These are phyloP conservation scores for Aegilops bicornis DNA, from an alignment of 176 grass and related monocot species.

Conservation along the genomic window DNA sequence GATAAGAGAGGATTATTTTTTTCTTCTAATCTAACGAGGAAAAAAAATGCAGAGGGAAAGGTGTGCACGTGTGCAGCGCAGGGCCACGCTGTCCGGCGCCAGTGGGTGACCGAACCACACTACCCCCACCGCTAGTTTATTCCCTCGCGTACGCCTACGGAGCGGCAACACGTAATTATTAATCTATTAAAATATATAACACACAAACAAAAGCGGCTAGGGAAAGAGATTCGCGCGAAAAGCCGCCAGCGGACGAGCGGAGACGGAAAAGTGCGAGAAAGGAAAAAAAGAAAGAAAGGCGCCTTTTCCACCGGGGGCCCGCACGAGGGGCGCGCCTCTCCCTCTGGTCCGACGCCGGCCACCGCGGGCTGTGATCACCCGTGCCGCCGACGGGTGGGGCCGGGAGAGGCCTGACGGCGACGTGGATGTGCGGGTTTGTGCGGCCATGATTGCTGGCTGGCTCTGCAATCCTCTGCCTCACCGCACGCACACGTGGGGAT, in stretches of 20 bases:
- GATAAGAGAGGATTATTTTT: not conserved
- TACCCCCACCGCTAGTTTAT: not conserved
- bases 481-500: constrained; percentile 25
- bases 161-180: not conserved
- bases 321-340: constrained; percentile 41
- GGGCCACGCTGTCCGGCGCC: not conserved
- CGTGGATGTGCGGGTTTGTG: not conserved
- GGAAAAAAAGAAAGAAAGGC: not conserved
- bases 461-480: not conserved
- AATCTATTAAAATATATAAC: not conserved
- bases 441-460: not conserved
- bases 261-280: not conserved
- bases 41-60: not conserved
- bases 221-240: not conserved
- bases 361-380: not conserved
- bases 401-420: not conserved
- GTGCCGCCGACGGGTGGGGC: not conserved
- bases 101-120: not conserved
- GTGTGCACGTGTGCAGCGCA: not conserved
- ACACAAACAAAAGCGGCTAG: not conserved
- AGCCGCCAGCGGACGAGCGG: not conserved
- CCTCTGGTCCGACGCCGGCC: not conserved
- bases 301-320: not conserved
- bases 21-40: not conserved
- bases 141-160: not conserved